Conservation (phyloP, 257 asterid genomes). For the Solanum peruvianum region DNA sequence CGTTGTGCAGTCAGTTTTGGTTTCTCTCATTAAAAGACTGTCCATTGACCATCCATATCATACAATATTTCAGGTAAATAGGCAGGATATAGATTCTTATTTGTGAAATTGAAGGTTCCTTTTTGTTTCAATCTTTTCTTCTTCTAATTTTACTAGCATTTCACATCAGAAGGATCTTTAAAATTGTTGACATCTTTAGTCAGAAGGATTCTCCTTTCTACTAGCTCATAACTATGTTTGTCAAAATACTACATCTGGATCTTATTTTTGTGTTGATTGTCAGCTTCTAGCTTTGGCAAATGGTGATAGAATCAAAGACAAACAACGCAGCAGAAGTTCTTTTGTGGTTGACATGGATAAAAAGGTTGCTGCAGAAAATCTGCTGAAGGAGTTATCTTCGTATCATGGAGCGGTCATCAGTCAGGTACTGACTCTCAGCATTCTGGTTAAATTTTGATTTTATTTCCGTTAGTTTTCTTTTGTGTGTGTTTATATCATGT, state of each 20-base stretch:
- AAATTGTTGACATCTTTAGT: not conserved
- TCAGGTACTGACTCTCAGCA: constrained; percentile 43
- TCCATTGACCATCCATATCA: constrained; percentile 95
- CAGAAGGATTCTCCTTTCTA: not conserved
- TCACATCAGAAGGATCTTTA: not conserved
- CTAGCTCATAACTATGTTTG: not conserved
- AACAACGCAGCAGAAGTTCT: constrained; percentile 89
- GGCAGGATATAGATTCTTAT: not conserved
- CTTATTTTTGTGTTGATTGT: constrained; percentile 8
- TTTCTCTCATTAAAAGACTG: constrained; percentile 87
- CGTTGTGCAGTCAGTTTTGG: constrained; percentile 70
- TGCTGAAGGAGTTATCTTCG: constrained; percentile 60
- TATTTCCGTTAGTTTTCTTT: not conserved
- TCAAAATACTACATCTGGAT: not conserved
- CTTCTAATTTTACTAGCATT: not conserved
- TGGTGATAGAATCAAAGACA: constrained; percentile 98
- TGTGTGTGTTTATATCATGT: not conserved
- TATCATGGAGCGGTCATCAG: constrained; percentile 66
- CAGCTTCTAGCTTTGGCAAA: constrained; percentile 92
- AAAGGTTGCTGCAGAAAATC: constrained; percentile 91
- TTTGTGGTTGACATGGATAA: constrained; percentile 92
- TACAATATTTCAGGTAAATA: constrained; percentile 77
- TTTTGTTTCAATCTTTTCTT: not conserved
- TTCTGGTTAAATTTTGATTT: constrained; percentile 1
- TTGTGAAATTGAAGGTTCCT: not conserved